Evolutionary conservation across 169 alveolate genomes (phyloP), one percentile per base, ranked within the genome.

Genomic region (Besnoitia besnoiti): DNA sequence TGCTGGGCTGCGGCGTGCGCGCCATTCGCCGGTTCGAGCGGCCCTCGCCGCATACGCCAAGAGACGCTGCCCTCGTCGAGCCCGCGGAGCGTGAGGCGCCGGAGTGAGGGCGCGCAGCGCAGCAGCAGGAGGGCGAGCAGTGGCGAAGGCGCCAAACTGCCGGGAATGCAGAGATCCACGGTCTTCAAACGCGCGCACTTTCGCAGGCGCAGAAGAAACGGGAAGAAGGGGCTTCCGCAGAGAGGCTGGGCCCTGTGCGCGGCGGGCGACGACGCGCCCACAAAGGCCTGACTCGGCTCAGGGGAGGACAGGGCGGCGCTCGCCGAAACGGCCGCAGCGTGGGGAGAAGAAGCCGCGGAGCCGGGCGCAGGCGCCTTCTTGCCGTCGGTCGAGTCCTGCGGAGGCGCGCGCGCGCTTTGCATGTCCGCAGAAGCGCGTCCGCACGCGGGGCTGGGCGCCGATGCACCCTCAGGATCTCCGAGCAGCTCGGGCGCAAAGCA

Each of bases 61-160:
- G 80, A 67, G 80, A 67, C 8, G 80, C 80, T 67, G 39, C 80
- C 80, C 19, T 67, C 80, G 80, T 67, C 80, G 80, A 67, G 47
- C 21, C 80, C 80, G 44, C 80, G 80, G 10, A 67, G 24, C 39
- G 47, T 30, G 47, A 67, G 44, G 80, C 42, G 39, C 21, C 42
- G 39, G 24, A 67, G 80, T 1, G 46, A 1, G 46, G 47, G 80
- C 0, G 80, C 80, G 44, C 21, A 33, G 30, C 39, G 80, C 40
- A 67, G 80, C 39, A 67, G 80, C 3, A 67, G 44, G 47, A 67
- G 44, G 39, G 12, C 10, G 24, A 67, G 80, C 39, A 67, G 80
- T 7, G 80, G 80, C 80, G 80, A 67, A 42, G 80, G 80, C 3
- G 80, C 24, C 44, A 35, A 1, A n/a, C 39, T 30, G 10, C 46